Evolutionary conservation across 768 basidiomycete genomes (phyloP).

Genomic region (Russula olivacea): DNA sequence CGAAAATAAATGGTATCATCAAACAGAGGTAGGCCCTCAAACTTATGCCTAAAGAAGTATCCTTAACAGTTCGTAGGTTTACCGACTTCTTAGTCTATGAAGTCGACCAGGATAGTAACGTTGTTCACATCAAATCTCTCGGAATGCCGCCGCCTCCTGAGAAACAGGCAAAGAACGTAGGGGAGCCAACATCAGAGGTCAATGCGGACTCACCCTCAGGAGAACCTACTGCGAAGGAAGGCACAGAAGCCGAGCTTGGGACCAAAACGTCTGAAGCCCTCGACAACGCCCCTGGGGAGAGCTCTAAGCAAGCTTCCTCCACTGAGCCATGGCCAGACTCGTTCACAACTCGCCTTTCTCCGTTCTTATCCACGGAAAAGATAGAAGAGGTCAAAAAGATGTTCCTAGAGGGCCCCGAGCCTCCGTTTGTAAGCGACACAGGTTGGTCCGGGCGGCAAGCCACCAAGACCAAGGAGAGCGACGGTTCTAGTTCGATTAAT

Average conservation of each 20-base stretch:
- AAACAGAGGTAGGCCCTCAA: constrained; percentile 74
- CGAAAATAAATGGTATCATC: constrained; percentile 85
- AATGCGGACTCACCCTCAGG: constrained; percentile 23
- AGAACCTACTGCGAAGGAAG: constrained; percentile 22
- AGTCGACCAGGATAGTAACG: constrained; percentile 73
- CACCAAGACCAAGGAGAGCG: constrained; percentile 32
- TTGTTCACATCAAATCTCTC: constrained; percentile 76
- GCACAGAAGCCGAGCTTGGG: neutral
- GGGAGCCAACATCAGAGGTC: constrained; percentile 28
- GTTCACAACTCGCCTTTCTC: constrained; percentile 48
- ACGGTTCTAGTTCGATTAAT: constrained; percentile 16
- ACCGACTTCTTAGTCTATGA: constrained; percentile 96
- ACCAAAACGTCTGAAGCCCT: neutral
- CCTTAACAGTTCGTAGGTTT: constrained; percentile 50
- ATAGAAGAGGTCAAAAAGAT: constrained; percentile 64
- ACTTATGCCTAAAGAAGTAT: neutral
- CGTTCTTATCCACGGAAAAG: constrained; percentile 57
- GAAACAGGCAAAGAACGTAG: constrained; percentile 35
- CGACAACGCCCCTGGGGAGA: constrained; percentile 19
- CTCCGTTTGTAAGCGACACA: constrained; percentile 63
- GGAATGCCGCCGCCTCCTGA: constrained; percentile 55
- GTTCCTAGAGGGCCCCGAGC: constrained; percentile 75
- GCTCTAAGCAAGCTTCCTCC: constrained; percentile 23
- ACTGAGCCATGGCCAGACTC: constrained; percentile 57
- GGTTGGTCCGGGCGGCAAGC: constrained; percentile 61